Base-by-base conservation (phyloP, 169 alveolate genomes). In the Eimeria tenella region DNA sequence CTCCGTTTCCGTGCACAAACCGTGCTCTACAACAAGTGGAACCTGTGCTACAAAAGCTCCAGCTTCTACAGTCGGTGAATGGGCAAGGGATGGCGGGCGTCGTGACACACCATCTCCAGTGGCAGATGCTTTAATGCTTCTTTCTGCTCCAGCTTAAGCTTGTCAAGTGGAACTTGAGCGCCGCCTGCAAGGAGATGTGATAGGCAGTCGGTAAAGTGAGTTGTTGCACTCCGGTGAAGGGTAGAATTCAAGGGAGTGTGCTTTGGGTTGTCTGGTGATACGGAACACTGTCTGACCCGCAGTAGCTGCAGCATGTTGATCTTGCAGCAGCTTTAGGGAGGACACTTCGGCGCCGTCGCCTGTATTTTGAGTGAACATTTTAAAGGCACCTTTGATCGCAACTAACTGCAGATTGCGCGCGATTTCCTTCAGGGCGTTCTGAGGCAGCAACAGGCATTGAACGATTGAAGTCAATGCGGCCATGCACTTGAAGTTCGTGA, bases 51-150 rank as follows among this genome's bases (percentile, higher is more conserved):
- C 42, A 31, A 31, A 0, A 31, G 42, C 0, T 31, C 4, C 42
- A 31, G 42, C 42, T 31, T 31, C 42, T 31, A 31, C 0, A 1
- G 42, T 31, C 42, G 42, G 42, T 31, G 42, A 31, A 31, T 31
- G 42, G 42, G 42, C 42, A 31, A 31, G 42, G 42, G 42, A 31
- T 31, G 42, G 42, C 42, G 42, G 42, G 42, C 42, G 42, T 31
- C 42, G 42, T 31, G 42, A 31, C 42, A 31, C 42, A 82, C 90
- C 90, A 53, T 23, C 17, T 82, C 74, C 10, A 25, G 71, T 56
- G 90, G 90, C 15, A 82, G 74, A 19, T 23, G 6, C 90, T 58
- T 50, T 53, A 82, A 53, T 58, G 90, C 90, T 21, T 50, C 90
- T 31, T 82, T 19, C 58, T 58, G 68, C 73, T 82, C 74, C 90